Percentiles rank a stretch among this genome's conserved stretches.
Evolutionary conservation across 768 basidiomycete species (phyloP).

Genomic region (Pleurotus salmoneostramineus): DNA sequence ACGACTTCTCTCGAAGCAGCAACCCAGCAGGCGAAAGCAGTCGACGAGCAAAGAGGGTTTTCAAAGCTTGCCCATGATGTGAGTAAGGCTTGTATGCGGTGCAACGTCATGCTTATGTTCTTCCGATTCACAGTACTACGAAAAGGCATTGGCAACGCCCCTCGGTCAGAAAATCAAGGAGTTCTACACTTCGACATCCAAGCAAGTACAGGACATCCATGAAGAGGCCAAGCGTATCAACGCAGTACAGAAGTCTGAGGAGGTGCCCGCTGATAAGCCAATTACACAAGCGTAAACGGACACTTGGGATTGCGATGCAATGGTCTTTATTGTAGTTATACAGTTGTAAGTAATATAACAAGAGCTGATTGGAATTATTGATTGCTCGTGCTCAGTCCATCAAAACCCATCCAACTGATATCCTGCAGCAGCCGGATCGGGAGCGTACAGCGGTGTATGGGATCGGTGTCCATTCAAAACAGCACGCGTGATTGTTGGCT

Average conservation of each 20-base stretch:
- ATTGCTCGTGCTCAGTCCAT: too few relatives aligned
- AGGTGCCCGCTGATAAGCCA: not conserved
- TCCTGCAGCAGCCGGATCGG: slow-evolving; percentile 12
- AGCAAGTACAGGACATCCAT: slow-evolving; percentile 89
- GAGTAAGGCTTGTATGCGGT: too few relatives aligned
- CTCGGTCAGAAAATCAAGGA: slow-evolving; percentile 69
- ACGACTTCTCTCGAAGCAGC: slow-evolving; percentile 62
- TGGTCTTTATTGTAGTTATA: not conserved
- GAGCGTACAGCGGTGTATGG: slow-evolving; percentile 23
- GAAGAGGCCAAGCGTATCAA: slow-evolving; percentile 88
- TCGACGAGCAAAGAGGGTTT: slow-evolving; percentile 83
- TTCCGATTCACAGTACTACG: slow-evolving; percentile 56
- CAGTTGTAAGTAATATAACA: not conserved
- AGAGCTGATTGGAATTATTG: too few relatives aligned
- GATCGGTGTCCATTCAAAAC: slow-evolving; percentile 46
- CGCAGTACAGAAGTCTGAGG: slow-evolving; percentile 44
- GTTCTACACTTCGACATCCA: slow-evolving; percentile 88
- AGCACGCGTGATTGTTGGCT: slow-evolving; percentile 58
- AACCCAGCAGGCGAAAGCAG: slow-evolving; percentile 60
- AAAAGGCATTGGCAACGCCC: slow-evolving; percentile 69
- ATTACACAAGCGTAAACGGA: not conserved
- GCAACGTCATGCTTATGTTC: too few relatives aligned
- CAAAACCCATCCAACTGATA: slow-evolving; percentile 25
- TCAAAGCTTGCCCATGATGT: slow-evolving; percentile 68
- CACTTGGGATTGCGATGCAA: not conserved